Base-by-base conservation (phyloP, 192 early-diverging fungal species). In the Coemansia sp. region DNA sequence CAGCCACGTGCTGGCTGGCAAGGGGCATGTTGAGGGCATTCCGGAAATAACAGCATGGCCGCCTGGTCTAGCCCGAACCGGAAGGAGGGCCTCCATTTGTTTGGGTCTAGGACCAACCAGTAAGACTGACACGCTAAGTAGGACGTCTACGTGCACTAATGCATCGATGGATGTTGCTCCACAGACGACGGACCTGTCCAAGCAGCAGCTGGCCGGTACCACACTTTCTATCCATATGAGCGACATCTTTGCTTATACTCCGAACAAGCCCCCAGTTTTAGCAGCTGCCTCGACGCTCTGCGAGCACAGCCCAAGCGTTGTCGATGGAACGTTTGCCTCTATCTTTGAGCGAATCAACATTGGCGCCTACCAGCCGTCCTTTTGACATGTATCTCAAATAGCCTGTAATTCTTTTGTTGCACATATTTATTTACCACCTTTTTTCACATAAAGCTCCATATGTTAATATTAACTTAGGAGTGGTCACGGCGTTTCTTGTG, bases 401-500 rank as follows among this genome's bases (percentile, higher is more conserved):
- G 14, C 4, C 42, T 48, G 46, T 48, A 48, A 48, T 48, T 48
- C 46, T 29, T 55, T 27, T 25, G 27, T 29, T 29, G 27, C 51
- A 55, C 27, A 55, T 55, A 29, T 27, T 5, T 55, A 0, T 14
- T 29, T 29, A 29, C 4, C 21, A 5, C 48, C 51, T 15, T 31
- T 17, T 29, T 55, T 55, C 27, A 29, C 5, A 55, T 12, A 55
- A 45, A 17, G 42, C 46, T 10, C 7, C n/a, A 10, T 6, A n/a
- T 44, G 61, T 15, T 15, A 39, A 62, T 25, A 34, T 23, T 14
- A 17, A 21, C 9, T 46, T 63, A 76, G 1, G 34, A 19, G 39
- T 72, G 65, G 41, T 74, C 75, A 39, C 74, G 76, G 11, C 70
- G 78, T 38, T 72, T 68, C 45, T 85, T 85, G 70, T 72, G 74